These are phyloP conservation scores for Aeminium ludgeri DNA, from an alignment of 495 filamentous ascomycete genomes.

Conservation along the genomic window DNA sequence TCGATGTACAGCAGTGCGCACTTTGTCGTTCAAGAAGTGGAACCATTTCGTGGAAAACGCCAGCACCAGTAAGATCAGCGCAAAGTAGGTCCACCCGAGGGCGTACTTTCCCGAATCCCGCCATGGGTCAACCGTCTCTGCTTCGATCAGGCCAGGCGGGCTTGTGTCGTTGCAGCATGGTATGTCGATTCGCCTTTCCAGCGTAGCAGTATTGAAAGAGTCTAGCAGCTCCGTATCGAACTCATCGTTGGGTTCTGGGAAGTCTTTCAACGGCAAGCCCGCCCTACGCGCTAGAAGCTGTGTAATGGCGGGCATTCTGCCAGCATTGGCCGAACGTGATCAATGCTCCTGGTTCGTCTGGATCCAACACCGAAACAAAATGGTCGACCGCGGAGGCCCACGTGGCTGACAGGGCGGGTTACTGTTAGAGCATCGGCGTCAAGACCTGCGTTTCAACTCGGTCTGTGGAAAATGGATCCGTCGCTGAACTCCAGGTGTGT, in stretches of 20 bases:
- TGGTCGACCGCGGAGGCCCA: no score
- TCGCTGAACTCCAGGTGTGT: no score
- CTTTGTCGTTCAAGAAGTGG: constrained; percentile 76
- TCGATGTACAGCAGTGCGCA: constrained; percentile 66
- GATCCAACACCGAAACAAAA: no score
- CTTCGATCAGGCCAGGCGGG: constrained; percentile 52
- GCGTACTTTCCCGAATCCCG: constrained; percentile 66
- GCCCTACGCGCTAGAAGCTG: neutral
- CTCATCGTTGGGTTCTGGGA: neutral
- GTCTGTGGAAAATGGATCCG: no score
- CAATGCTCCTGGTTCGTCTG: no score
- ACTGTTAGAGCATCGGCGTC: no score
- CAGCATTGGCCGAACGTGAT: neutral
- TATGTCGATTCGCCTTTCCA: constrained; percentile 60
- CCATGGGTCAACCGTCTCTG: constrained; percentile 66
- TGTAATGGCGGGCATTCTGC: constrained; percentile 1
- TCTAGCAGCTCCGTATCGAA: neutral
- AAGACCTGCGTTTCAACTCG: no score
- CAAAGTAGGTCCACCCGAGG: constrained; percentile 77
- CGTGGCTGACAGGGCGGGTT: no score
- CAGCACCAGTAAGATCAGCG: constrained; percentile 47
- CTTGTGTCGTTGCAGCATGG: constrained; percentile 46
- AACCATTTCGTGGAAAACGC: constrained; percentile 53
- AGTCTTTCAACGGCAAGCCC: neutral
- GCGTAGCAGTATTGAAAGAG: neutral